Conservation (phyloP, 2,329 filamentous ascomycete species). For the Clonostachys rhizophaga region DNA sequence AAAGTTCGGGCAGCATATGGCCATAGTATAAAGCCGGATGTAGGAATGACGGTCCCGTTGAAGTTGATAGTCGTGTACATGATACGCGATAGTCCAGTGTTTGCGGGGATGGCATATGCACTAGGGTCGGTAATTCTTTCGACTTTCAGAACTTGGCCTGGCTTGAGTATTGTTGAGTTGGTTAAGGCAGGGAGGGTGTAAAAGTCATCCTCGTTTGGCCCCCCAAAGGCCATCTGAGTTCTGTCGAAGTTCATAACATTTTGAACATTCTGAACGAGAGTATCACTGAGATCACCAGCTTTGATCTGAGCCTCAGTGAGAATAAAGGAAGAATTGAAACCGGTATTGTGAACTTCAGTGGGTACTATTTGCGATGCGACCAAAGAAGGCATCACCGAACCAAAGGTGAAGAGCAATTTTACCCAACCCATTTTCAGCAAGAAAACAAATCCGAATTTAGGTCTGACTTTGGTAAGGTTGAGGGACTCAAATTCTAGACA, state of each 20-base stretch:
- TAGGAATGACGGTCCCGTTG: conserved; percentile 35
- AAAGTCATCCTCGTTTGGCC: conserved; percentile 9
- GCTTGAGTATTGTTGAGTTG: background rate
- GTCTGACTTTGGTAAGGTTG: no score
- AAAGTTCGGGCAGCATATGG: conserved; percentile 18
- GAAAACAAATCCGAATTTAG: no score
- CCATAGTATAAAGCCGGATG: conserved; percentile 41
- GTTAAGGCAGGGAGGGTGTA: conserved; percentile 3
- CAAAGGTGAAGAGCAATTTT: no score
- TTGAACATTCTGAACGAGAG: conserved; percentile 3
- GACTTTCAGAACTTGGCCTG: conserved; percentile 7
- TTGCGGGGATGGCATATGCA: conserved; percentile 2
- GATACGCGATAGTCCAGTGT: conserved; percentile 31
- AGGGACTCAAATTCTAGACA: no score
- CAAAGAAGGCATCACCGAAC: no score
- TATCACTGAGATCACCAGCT: conserved; percentile 1
- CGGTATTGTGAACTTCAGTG: background rate
- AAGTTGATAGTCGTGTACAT: conserved; percentile 33
- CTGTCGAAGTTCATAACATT: conserved; percentile 6
- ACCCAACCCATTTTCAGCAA: no score
- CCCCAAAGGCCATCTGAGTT: conserved; percentile 8
- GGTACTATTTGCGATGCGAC: no score
- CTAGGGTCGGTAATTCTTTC: conserved; percentile 6
- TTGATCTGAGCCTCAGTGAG: conserved; percentile 4
- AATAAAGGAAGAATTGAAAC: conserved; percentile 9